phyloP scores from a whole-genome alignment of 192 early-diverging fungal species.

The Entomortierella parvispora region DNA sequence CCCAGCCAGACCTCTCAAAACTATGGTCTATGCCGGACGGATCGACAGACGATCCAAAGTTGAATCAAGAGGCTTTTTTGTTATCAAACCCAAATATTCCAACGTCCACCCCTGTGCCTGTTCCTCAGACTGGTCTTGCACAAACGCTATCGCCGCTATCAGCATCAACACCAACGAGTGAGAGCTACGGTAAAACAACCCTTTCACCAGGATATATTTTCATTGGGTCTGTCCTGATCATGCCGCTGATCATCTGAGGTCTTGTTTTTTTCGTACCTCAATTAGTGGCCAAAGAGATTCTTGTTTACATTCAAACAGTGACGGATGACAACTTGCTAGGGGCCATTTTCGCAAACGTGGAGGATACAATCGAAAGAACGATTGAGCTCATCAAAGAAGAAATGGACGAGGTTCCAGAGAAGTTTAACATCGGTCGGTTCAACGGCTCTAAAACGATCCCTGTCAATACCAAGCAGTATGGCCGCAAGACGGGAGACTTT shows the following conservation, averaged over 20 bases:
- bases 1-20: constrained; percentile 74
- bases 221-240: too few species aligned
- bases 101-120: constrained; percentile 20
- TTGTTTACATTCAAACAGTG: constrained; percentile 60
- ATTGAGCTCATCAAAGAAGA: constrained; percentile 60
- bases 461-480: constrained; percentile 67
- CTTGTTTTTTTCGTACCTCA: constrained; percentile 1
- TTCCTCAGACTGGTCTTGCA: constrained; percentile 4
- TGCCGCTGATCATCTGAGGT: not conserved
- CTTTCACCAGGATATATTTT: too few species aligned
- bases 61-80: constrained; percentile 47
- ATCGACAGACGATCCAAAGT: constrained; percentile 53
- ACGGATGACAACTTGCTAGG: constrained; percentile 65
- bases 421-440: constrained; percentile 59
- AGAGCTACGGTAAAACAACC: constrained; percentile 5
- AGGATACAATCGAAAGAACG: constrained; percentile 53
- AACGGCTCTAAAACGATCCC: constrained; percentile 70
- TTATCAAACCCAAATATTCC: constrained; percentile 30
- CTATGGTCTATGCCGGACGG: constrained; percentile 74
- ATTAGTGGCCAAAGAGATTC: constrained; percentile 59
- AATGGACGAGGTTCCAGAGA: constrained; percentile 63
- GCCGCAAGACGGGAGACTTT: constrained; percentile 58
- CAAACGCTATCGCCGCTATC: not conserved
- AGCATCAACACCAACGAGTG: not conserved
- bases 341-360: constrained; percentile 65